Conservation (phyloP, 129 eudicot species). For the Calendula officinalis region DNA sequence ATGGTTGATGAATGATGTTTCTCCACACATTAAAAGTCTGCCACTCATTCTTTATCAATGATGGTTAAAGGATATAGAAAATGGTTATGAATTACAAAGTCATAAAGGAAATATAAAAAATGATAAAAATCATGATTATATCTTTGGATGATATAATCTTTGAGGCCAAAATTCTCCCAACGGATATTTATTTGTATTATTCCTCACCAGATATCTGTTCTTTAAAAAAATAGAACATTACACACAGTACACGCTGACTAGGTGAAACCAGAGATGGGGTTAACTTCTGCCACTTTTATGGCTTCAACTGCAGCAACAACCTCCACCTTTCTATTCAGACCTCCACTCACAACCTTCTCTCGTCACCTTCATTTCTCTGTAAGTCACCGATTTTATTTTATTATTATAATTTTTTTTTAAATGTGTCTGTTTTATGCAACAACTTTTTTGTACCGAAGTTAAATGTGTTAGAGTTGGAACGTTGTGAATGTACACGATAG, state of each 20-base stretch:
- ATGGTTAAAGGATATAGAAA: background rate
- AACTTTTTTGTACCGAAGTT: too few species aligned
- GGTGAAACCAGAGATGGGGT: conserved; percentile 19
- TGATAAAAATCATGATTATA: background rate
- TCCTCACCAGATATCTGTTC: conserved; percentile 21
- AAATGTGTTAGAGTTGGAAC: too few species aligned
- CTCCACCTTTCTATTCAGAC: conserved; percentile 20
- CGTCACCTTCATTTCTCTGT: conserved; percentile 23
- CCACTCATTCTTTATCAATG: background rate
- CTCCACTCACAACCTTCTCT: conserved; percentile 20
- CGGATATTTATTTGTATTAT: conserved; percentile 23
- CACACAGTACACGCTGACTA: conserved; percentile 10
- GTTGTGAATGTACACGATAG: too few species aligned
- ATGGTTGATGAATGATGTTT: conserved; percentile 1
- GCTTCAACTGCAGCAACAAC: conserved; percentile 26
- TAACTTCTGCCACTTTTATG: conserved; percentile 29
- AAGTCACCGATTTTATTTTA: conserved; percentile 27
- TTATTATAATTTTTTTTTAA: background rate
- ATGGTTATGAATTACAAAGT: background rate
- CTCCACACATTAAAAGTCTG: too few species aligned
- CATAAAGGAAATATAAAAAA: background rate
- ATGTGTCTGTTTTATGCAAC: too few species aligned
- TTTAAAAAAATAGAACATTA: too few species aligned
- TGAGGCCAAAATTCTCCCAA: conserved; percentile 32
- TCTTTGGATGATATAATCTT: conserved; percentile 12